Evolutionary conservation across 768 basidiomycete species (phyloP), one percentile per base, ranked within the genome.

Genomic region (Naganishia kalamii): DNA sequence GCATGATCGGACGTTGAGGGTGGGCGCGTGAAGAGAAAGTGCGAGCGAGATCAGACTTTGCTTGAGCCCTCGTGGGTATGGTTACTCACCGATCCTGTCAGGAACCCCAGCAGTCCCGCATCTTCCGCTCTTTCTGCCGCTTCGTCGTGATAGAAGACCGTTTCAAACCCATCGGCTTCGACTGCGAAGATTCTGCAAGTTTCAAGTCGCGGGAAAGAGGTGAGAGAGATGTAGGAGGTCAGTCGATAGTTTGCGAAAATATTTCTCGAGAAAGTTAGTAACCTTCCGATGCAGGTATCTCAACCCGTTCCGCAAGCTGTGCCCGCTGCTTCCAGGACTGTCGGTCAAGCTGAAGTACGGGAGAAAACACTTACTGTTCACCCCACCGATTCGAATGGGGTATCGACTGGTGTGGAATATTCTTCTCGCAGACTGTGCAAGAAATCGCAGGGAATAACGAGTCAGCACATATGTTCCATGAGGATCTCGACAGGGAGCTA

Each of bases 131-230:
- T 40, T 17, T 57, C 15, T 6, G 71, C 64, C 8, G 66, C 67
- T 51, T 75, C 72, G 44, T 78, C 77, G 48, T 61, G 70, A 54
- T 73, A 78, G 30, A 71, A 70, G 17, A 78, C 65, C 1, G 77
- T 76, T 27, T 73, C 70, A 63, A 67, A 76, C 1, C 75, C 77
- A 21, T 70, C 69, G n/a, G 77, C 72, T 15, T 71, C 70, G 11
- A 78, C 60, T 1, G 75, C 77, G 60, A 76, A 78, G 32, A 78
- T 73, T 62, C 75, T 76, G 37, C 2, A 13, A 11, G 32, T 8
- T 23, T 19, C 13, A 35, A 29, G 2, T 13, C 12, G 27, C 8
- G 4, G 23, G 3, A 25, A 60, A 10, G 33, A 2, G 21, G 15
- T n/a, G 15, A n/a, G 27, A 23, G 12, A 49, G 11, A 8, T 43